Conservation (phyloP, 1,139 yeast species). For the Debaryomyces sp. region DNA sequence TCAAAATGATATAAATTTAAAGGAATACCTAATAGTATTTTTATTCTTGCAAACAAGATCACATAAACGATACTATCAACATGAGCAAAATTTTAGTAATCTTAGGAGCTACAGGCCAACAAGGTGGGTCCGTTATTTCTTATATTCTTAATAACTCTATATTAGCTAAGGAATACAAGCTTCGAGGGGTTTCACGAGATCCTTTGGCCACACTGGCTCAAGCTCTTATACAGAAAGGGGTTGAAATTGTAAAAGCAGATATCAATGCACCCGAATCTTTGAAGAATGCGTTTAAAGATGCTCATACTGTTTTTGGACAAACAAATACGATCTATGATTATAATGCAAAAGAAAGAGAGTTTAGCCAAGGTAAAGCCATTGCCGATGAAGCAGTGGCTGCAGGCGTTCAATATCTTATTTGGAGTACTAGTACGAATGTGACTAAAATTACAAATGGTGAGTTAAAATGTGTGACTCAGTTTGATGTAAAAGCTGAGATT, state of each 20-base stretch:
- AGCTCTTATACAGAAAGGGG: background rate
- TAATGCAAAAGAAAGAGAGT: background rate
- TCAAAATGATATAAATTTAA: background rate
- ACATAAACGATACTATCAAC: background rate
- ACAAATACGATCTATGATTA: background rate
- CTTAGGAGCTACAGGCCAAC: constrained; percentile 15
- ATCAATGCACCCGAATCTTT: background rate
- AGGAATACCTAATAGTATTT: no score
- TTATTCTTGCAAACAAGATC: no score
- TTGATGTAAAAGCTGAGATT: background rate
- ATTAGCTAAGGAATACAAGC: background rate
- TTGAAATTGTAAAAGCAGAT: background rate
- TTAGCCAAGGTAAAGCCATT: background rate
- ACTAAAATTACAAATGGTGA: background rate
- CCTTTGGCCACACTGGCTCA: background rate
- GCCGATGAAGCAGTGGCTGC: background rate
- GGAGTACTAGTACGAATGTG: background rate
- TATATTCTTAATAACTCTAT: constrained; percentile 6
- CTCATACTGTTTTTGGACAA: background rate
- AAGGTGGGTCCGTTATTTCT: constrained; percentile 13
- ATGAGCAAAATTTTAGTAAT: constrained; percentile 11
- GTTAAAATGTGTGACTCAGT: background rate
- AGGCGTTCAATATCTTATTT: background rate
- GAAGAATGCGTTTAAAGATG: background rate
- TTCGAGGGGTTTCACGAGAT: background rate